Base-by-base conservation (phyloP, 225 moss, liverwort and hornwort genomes). In the Sphagnum contortum region DNA sequence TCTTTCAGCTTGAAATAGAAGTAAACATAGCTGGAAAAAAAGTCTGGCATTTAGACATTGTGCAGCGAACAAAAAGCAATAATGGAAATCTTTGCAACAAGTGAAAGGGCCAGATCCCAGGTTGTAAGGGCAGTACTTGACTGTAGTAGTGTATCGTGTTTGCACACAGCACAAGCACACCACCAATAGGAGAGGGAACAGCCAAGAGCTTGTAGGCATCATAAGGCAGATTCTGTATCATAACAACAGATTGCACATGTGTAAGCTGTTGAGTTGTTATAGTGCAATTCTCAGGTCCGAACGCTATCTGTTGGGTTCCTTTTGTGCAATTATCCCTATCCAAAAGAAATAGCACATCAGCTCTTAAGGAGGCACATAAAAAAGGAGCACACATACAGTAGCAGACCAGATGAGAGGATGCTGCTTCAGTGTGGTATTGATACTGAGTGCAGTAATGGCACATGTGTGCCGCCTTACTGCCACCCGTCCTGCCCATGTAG, bases 381-480 rank as follows among this genome's bases (percentile, higher is more conserved):
- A 49, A 56, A 74, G 75, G 75, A 66, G 76, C 79, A 77, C 82
- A 76, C 86, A 77, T 83, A 87, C 86, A 80, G 76, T 74, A 61
- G 91, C 93, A 75, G 93, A 91, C 98, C 98, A 98, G 75, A 98
- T 90, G 69, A 91, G 80, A 64, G 98, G 92, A 77, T 98, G 93
- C 76, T 98, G 98, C 82, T 89, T 90, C 44, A 93, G 79, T 49
- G 93, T 90, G 52, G 98, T 93, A 59, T 98, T 98, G 71, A 98
- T 93, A 74, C 93, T 98, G 48, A 98, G 87, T 57, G 93, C 91
- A 61, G 93, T 98, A 52, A 98, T 72, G 67, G 85, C 85, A 83
- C 85, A 91, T 47, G 91, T 93, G 63, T 85, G 84, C 64, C 93
- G 89, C 76, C 93, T 98, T 58, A 93, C 78, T 50, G 88, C 93